Base-by-base conservation (phyloP, 768 basidiomycete species). In the Leccinum subgranulosum region DNA sequence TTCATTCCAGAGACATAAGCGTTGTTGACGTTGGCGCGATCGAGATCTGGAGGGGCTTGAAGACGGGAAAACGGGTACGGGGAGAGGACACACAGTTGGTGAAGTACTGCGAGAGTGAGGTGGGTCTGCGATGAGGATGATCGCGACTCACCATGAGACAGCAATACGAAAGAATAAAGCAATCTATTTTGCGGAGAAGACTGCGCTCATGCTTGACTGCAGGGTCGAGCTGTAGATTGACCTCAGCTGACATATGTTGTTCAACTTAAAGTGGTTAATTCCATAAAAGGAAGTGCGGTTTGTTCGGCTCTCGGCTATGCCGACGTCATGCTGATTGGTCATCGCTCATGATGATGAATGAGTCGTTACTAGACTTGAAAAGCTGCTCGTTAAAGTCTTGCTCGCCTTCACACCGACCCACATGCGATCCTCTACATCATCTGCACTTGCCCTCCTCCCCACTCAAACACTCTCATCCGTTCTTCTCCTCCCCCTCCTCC, bases 1-100 rank as follows among this genome's bases (percentile, higher is more conserved):
- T 79, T 84, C 87, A 91, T 88, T 6, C 88, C 88, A 5, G 85
- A 87, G n/a, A 88, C 85, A 69, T 87, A 89, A 11, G 88, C 88
- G 69, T 90, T 90, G 61, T 77, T 76, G 28, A 89, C 75, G 69
- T 87, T 87, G 31, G 85, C 84, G 55, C 86, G 74, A 68, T 87
- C 86, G 21, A 88, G 75, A 70, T 87, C 85, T 87, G 60, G 6
- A 27, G 23, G 27, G 11, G 19, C 1, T 47, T 23, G 23, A 2
- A 23, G n/a, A 8, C 14, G 15, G 43, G 7, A 11, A 23, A 6
- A 7, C 12, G 15, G 21, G 15, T 28, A 31, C 10, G 29, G 28
- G 11, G 4, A 36, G 12, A 28, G 21, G 19, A 69, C 77, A 49
- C 62, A 86, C 85, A 85, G 58, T 86, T 87, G 21, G 82, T 82